Base-by-base conservation (phyloP, 768 basidiomycete species). In the Sporobolomyces phaffii region DNA sequence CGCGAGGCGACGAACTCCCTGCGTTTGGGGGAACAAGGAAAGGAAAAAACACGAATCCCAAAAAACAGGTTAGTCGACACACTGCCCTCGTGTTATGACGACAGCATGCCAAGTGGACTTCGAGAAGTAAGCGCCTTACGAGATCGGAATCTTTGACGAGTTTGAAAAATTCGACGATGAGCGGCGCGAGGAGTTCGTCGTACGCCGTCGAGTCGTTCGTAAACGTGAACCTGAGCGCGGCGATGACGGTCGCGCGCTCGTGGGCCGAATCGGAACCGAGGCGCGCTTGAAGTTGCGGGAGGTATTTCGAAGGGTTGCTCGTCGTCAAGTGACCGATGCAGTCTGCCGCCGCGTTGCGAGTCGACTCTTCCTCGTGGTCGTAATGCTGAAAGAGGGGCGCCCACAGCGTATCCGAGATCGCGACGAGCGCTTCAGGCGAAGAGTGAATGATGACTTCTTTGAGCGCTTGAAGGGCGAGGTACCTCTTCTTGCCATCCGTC, bases 361-460 rank as follows among this genome's bases (percentile, higher is more conserved):
- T 88, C 11, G 88, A 88, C 78, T 97, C 94, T 68, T 94, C 94
- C 20, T 78, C 77, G 15, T 74, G 57, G 65, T 90, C 87, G 15
- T 91, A 91, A 76, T 91, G 88, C 73, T 89, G 85, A 76, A 98
- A 94, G 18, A 99, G 82, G 5, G 94, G 93, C 3, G 81, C 82
- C 96, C 96, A 99, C 13, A 98, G 84, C 33, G 84, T 78, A 64
- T 97, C 91, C 1, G 94, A 92, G 47, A 94, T 85, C 28, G 83
- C 83, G 72, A 92, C 91, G 29, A 97, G 79, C 71, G 94, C 90
- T 0, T 84, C 84, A 64, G 87, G 83, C 11, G 89, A 87, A 65
- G 88, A 90, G 76, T 98, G 91, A 0, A 90, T 89, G 62, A 98
- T 91, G 51, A 94, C 90, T 83, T 97, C 94, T 78, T 96, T 96